Evolutionary conservation across 1,139 yeast species (phyloP), one percentile per base, ranked within the genome.

Genomic region (Suhomyces wounanorum): DNA sequence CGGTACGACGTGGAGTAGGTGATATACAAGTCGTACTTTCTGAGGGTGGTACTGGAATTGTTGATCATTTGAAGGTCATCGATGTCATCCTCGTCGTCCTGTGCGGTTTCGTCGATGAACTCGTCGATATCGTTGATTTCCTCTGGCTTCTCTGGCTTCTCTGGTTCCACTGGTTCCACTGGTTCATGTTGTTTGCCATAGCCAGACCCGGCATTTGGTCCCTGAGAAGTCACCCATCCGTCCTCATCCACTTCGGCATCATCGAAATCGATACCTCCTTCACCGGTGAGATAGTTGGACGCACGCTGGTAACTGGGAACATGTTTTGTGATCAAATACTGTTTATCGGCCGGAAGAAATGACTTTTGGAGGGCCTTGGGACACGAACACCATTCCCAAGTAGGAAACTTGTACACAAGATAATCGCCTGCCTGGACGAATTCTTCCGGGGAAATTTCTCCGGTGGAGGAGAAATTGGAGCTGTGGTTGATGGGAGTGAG

Each of bases 341-440:
- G 99, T 69, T 90, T 94, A 58, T 89, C 94, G 1, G 73, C 69
- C 0, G 99, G 99, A 55, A 94, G 72, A 61, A 90, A 94, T 55
- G 83, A 86, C 58, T 88, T 81, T 49, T 70, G 79, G 52, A 77
- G 73, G 59, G 79, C 81, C 10, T 79, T 73, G 18, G 95, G 86
- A 9, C 90, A 85, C 3, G 85, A 73, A 8, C 86, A 78, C 99
- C 99, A 94, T 56, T 85, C 83, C 99, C 99, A 94, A 0, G 98
- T 95, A 1, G 99, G 98, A 67, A 95, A 94, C 75, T 89, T 89
- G 68, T 83, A 84, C 36, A 86, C 94, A 54, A 94, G 72, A 65
- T 89, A 91, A 63, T 92, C 97, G n/a, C 98, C 97, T 6, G 97
- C 97, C 50, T 74, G 77, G 9, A 90, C 91, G 69, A 91, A 92